Evolutionary conservation across 1,284 basidiomycete genomes (phyloP).

Genomic region (Fomitopsis schrenkii): DNA sequence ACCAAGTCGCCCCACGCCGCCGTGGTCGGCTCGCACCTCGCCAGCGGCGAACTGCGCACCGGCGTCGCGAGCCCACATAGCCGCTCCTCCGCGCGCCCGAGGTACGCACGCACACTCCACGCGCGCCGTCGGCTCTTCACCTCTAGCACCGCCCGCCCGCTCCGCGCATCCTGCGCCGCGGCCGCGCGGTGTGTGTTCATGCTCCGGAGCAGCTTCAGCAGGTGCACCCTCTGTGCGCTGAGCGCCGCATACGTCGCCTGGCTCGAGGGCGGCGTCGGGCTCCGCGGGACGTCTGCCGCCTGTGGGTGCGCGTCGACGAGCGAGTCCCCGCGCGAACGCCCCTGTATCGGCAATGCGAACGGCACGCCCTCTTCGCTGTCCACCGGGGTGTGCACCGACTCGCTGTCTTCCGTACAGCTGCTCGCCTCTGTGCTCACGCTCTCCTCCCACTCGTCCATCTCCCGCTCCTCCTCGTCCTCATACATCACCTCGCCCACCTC

Average conservation of each 20-base stretch:
- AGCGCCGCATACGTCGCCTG: conserved; percentile 35
- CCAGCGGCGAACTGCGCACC: conserved; percentile 35
- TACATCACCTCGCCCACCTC: conserved; percentile 15
- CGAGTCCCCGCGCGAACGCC: background rate
- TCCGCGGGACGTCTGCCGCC: conserved; percentile 14
- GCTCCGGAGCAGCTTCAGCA: conserved; percentile 36
- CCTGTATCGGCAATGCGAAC: conserved; percentile 12
- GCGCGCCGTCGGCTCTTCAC: conserved; percentile 48
- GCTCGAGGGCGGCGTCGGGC: conserved; percentile 15
- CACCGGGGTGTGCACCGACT: conserved; percentile 51
- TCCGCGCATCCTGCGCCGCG: conserved; percentile 31
- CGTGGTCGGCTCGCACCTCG: conserved; percentile 32
- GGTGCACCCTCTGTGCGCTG: conserved; percentile 32
- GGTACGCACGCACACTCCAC: conserved; percentile 44
- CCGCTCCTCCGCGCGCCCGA: conserved; percentile 24
- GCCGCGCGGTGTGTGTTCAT: conserved; percentile 34
- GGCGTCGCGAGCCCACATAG: conserved; percentile 40
- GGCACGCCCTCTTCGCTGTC: conserved; percentile 19
- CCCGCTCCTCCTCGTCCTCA: conserved; percentile 29
- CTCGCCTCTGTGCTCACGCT: conserved; percentile 44
- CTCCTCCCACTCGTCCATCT: conserved; percentile 22
- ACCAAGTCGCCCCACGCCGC: background rate
- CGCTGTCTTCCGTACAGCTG: conserved; percentile 44
- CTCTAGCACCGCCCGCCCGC: conserved; percentile 43
- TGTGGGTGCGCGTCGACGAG: conserved; percentile 4